Conservation (phyloP, 768 basidiomycete genomes). For the Clitopilus passeckerianus region DNA sequence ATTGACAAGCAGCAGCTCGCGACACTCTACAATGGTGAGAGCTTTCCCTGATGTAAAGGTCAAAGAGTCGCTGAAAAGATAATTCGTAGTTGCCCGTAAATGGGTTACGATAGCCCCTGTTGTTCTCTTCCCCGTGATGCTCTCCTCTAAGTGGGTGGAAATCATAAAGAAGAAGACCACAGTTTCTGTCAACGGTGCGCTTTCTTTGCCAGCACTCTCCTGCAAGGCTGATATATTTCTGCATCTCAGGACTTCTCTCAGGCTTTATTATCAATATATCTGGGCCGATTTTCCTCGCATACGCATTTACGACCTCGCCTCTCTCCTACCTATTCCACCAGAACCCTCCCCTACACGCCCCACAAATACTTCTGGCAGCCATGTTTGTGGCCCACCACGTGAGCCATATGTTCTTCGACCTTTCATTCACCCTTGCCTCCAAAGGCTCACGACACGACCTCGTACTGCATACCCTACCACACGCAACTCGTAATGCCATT, state of each 20-base stretch:
- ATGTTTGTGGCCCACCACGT: conserved; percentile 75
- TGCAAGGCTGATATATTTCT: too few relatives aligned
- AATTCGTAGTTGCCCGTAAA: background rate
- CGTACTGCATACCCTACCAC: conserved; percentile 58
- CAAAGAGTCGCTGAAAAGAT: too few relatives aligned
- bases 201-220: background rate
- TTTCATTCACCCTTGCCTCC: conserved; percentile 51
- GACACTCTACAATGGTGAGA: background rate
- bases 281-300: conserved; percentile 44
- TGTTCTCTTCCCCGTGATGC: background rate
- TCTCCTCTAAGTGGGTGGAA: background rate
- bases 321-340: conserved; percentile 30
- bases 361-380: conserved; percentile 44
- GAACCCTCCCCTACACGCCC: conserved; percentile 14
- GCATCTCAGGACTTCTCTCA: background rate
- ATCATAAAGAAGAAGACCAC: background rate
- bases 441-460: conserved; percentile 77
- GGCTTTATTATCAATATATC: background rate
- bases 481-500: conserved; percentile 58
- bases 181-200: background rate
- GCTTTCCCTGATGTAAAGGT: too few relatives aligned
- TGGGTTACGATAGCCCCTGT: background rate
- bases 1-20: background rate
- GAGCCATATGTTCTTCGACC: conserved; percentile 53
- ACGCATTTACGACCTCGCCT: conserved; percentile 43